These are phyloP conservation scores for Penicillium sp. DNA, from an alignment of 2,329 filamentous ascomycete species.

Conservation along the genomic window DNA sequence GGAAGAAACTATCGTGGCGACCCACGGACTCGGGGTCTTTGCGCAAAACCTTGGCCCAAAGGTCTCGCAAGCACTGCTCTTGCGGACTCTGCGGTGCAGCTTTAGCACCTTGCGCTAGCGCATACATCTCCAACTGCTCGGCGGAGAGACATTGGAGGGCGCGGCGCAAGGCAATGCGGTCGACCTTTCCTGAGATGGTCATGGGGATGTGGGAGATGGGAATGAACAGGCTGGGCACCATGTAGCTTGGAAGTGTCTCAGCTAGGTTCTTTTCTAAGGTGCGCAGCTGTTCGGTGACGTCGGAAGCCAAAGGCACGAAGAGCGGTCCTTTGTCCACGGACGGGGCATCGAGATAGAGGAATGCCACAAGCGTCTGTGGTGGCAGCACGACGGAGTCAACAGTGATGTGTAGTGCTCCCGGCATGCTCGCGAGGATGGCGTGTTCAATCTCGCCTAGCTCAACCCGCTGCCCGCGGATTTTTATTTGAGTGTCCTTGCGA, in stretches of 20 bases:
- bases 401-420: background rate
- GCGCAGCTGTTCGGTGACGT: background rate
- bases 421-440: slow-evolving; percentile 23
- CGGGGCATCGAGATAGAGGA: background rate
- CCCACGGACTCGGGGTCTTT: background rate
- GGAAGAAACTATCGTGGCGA: slow-evolving; percentile 21
- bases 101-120: background rate
- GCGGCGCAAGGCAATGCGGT: slow-evolving; percentile 3
- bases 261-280: slow-evolving; percentile 5
- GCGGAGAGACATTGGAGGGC: background rate
- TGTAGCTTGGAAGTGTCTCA: slow-evolving; percentile 20
- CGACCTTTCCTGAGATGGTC: slow-evolving; percentile 16
- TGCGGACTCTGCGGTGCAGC: background rate
- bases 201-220: slow-evolving; percentile 16
- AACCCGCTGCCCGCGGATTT: too few relatives aligned
- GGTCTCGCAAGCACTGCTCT: background rate
- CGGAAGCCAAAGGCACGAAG: background rate
- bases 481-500: slow-evolving; percentile 21
- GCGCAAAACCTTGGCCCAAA: slow-evolving; percentile 1
- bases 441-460: slow-evolving; percentile 9
- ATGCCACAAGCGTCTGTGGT: background rate
- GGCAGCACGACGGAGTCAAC: slow-evolving; percentile 4
- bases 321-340: background rate
- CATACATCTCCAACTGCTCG: background rate
- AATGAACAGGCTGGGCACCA: slow-evolving; percentile 22